Percentiles rank a stretch among this genome's conserved stretches.
Evolutionary conservation across 495 filamentous ascomycete species (phyloP).

Genomic region (Aspergillus avenaceus): DNA sequence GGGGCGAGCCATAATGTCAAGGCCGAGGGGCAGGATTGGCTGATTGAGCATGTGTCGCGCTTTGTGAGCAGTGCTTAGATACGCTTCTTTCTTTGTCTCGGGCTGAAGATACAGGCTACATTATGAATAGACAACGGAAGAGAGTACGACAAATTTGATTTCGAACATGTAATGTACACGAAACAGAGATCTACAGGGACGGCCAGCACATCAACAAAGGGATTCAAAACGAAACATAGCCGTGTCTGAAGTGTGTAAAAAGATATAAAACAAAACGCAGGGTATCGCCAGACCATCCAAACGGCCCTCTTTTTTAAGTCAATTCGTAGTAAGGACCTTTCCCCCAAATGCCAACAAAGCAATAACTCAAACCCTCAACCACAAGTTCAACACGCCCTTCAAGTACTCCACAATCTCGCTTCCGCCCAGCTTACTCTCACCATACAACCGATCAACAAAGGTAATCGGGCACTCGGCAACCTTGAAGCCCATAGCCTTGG

Average conservation of each 20-base stretch:
- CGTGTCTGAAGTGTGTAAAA: background rate
- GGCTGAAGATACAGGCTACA: too few species aligned
- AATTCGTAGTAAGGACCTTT: too few species aligned
- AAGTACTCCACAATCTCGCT: constrained; percentile 98
- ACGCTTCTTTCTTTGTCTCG: background rate
- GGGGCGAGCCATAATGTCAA: constrained; percentile 61
- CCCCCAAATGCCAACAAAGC: constrained; percentile 7
- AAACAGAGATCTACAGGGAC: constrained; percentile 14
- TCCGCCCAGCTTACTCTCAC: constrained; percentile 90
- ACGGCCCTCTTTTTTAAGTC: too few species aligned
- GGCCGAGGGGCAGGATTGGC: constrained; percentile 42
- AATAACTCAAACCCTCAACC: constrained; percentile 69
- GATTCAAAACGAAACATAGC: too few species aligned
- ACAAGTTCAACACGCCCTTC: constrained; percentile 85
- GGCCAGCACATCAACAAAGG: constrained; percentile 11
- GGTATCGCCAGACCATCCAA: constrained; percentile 8
- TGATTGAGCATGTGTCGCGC: constrained; percentile 50
- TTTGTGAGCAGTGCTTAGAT: constrained; percentile 50
- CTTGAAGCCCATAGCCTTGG: constrained; percentile 85
- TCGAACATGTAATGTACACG: constrained; percentile 10
- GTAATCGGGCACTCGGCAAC: constrained; percentile 93
- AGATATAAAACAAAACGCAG: constrained; percentile 11
- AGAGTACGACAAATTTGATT: constrained; percentile 1
- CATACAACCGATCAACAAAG: constrained; percentile 93
- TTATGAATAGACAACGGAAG: background rate